Evolutionary conservation across 2,329 filamentous ascomycete genomes (phyloP).

Genomic region (Lecanicillium sp.): DNA sequence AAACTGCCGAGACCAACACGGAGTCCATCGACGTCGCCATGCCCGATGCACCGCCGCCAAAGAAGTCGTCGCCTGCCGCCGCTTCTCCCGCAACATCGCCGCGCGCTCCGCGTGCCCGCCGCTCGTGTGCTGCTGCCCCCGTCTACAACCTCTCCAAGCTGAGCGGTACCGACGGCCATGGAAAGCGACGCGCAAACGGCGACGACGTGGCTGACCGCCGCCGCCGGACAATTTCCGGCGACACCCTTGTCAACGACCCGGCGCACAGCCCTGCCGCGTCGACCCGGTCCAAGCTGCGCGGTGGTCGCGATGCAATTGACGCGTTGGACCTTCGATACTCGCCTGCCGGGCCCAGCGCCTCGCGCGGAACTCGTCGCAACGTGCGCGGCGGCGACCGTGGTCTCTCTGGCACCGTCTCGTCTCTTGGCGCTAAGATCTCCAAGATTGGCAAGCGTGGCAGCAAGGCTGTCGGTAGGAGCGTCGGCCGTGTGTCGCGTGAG

Average conservation of each 20-base stretch:
- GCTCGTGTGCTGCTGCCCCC: slow-evolving; percentile 46
- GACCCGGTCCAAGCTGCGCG: slow-evolving; percentile 6
- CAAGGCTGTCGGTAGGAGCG: slow-evolving; percentile 42
- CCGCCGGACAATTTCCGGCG: slow-evolving; percentile 38
- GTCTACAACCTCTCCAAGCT: slow-evolving; percentile 62
- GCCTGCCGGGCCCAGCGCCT: slow-evolving; percentile 27
- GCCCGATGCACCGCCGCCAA: not conserved
- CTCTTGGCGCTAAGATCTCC: slow-evolving; percentile 38
- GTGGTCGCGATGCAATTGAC: slow-evolving; percentile 33
- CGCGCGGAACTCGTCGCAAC: slow-evolving; percentile 21
- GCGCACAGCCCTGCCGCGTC: slow-evolving; percentile 10
- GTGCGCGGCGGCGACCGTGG: slow-evolving; percentile 26
- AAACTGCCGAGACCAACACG: slow-evolving; percentile 11
- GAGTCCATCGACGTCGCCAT: not conserved
- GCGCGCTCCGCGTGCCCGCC: slow-evolving; percentile 37
- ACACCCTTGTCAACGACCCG: slow-evolving; percentile 22
- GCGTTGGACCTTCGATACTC: slow-evolving; percentile 39
- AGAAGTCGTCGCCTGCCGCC: slow-evolving; percentile 1
- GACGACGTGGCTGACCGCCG: slow-evolving; percentile 36
- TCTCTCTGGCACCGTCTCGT: slow-evolving; percentile 34
- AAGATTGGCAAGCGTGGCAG: slow-evolving; percentile 54
- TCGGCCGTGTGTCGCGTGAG: slow-evolving; percentile 46
- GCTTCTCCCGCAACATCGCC: slow-evolving; percentile 15
- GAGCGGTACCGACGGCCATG: slow-evolving; percentile 54
- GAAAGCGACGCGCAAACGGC: slow-evolving; percentile 45